Conservation (phyloP, 257 asterid species). For the Solanum arcanum region DNA sequence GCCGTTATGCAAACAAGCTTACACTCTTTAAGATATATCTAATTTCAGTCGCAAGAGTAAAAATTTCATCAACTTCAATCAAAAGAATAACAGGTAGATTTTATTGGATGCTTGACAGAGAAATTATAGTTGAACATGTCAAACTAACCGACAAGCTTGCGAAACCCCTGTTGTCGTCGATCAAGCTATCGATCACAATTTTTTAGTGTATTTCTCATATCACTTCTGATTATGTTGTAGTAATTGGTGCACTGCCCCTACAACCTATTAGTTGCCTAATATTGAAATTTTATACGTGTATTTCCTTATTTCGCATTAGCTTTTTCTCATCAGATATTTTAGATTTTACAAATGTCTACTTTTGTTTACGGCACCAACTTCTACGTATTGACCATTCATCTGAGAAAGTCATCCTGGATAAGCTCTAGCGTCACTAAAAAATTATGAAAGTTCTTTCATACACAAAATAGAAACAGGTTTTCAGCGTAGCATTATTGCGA, state of each 20-base stretch:
- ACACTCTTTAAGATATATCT: not conserved
- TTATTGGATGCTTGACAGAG: not conserved
- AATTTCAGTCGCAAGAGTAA: not conserved
- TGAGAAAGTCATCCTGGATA: not conserved
- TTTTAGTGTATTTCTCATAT: too few relatives aligned
- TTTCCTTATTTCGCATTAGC: too few relatives aligned
- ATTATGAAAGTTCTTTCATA: too few relatives aligned
- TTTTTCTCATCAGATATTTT: not conserved
- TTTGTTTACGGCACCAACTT: not conserved
- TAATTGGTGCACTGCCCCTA: not conserved
- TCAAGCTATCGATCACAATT: not conserved
- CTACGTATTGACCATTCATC: not conserved
- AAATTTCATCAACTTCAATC: not conserved
- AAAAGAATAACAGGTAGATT: too few relatives aligned
- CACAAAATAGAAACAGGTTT: not conserved
- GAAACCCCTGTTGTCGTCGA: not conserved
- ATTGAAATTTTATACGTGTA: too few relatives aligned
- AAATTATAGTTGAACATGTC: not conserved
- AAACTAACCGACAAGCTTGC: not conserved
- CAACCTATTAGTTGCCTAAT: not conserved
- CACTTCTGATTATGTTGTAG: not conserved
- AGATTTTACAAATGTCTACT: too few relatives aligned
- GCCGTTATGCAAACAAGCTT: not conserved
- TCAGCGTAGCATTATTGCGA: not conserved
- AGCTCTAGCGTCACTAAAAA: not conserved